Conservation (phyloP, 345 rosid species). For the Linum lewisii region DNA sequence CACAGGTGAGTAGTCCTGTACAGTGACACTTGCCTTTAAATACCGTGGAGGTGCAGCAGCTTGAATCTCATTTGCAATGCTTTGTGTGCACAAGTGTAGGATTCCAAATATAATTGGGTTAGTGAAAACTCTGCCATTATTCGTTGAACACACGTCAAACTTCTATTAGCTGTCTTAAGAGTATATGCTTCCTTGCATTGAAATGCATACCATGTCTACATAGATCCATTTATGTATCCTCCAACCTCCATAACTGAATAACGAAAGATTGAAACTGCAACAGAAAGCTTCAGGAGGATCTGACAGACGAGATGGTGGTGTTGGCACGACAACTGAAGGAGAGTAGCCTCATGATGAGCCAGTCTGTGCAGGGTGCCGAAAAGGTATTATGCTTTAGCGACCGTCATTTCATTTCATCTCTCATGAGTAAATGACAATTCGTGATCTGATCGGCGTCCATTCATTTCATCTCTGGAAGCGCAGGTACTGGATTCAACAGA, state of each 20-base stretch:
- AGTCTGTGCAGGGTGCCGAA: slow-evolving; percentile 69
- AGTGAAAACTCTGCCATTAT: background rate
- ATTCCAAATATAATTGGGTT: no score
- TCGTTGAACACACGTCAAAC: no score
- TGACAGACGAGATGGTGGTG: slow-evolving; percentile 91
- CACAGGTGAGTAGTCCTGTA: slow-evolving; percentile 40
- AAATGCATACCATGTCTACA: background rate
- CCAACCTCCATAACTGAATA: background rate
- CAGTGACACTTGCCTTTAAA: background rate
- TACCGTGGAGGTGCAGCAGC: no score
- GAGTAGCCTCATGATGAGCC: slow-evolving; percentile 71
- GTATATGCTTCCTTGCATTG: no score
- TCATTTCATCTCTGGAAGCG: no score
- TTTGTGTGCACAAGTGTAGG: no score
- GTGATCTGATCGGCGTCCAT: no score
- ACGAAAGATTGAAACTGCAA: background rate
- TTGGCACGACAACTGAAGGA: slow-evolving; percentile 84
- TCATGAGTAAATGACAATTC: no score
- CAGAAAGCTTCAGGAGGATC: slow-evolving; percentile 78
- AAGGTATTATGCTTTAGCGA: slow-evolving; percentile 32
- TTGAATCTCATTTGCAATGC: no score
- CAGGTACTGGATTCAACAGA: slow-evolving; percentile 87
- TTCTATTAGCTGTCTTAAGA: no score
- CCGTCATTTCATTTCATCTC: background rate
- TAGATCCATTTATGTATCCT: background rate